These are phyloP conservation scores for Serendipita indica DNA, from an alignment of 768 basidiomycete genomes.

Conservation along the genomic window DNA sequence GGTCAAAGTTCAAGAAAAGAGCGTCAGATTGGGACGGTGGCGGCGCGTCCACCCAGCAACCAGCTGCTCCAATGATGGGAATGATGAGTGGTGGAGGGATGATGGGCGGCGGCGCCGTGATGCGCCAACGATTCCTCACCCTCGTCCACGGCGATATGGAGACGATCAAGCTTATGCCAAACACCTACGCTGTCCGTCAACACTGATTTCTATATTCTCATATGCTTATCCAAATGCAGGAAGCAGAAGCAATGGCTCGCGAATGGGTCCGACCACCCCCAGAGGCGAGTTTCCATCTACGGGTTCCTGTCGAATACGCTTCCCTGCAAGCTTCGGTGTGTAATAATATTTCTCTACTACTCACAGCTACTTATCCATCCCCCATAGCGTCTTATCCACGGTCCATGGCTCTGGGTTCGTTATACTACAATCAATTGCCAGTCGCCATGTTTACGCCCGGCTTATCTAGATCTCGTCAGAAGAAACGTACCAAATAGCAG, in stretches of 20 bases:
- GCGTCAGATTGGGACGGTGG: neutral
- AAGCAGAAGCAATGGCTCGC: slow-evolving; percentile 62
- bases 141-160: slow-evolving; percentile 77
- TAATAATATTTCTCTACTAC: slow-evolving; percentile 10
- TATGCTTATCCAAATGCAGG: slow-evolving; percentile 29
- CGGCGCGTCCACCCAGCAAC: neutral
- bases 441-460: neutral
- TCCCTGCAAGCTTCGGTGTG: slow-evolving; percentile 71
- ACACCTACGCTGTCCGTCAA: slow-evolving; percentile 41
- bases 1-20: slow-evolving; percentile 1
- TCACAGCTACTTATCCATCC: slow-evolving; percentile 16
- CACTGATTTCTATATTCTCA: neutral
- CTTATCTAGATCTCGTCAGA: slow-evolving; percentile 53
- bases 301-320: slow-evolving; percentile 77
- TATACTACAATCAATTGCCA: slow-evolving; percentile 6
- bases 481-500: slow-evolving; percentile 82
- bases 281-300: slow-evolving; percentile 56
- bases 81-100: neutral
- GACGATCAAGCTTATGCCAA: slow-evolving; percentile 68
- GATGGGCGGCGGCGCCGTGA: neutral
- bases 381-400: slow-evolving; percentile 55
- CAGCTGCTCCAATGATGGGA: neutral
- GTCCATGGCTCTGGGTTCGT: slow-evolving; percentile 71
- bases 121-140: slow-evolving; percentile 59
- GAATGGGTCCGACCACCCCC: slow-evolving; percentile 83